Conservation (phyloP, 1,139 yeast genomes). For the Suhomyces taliae region DNA sequence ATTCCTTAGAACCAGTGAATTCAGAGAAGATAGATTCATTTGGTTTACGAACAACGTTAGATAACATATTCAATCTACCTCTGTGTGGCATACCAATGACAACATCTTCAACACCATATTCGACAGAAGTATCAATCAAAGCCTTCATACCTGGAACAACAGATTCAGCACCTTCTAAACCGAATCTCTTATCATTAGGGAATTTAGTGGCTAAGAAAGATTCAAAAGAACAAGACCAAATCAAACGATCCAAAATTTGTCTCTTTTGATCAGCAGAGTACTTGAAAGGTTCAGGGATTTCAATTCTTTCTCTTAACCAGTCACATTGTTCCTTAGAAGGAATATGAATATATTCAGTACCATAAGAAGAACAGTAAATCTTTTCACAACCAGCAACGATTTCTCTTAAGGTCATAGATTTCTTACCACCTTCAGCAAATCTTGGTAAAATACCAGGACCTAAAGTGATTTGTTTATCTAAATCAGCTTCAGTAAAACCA, state of each 20-base stretch:
- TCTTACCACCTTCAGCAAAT: slow-evolving; percentile 70
- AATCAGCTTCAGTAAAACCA: slow-evolving; percentile 83
- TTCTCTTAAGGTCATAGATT: slow-evolving; percentile 70
- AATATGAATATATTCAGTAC: slow-evolving; percentile 94
- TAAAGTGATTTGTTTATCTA: slow-evolving; percentile 78
- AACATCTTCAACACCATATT: slow-evolving; percentile 89
- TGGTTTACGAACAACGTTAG: slow-evolving; percentile 97
- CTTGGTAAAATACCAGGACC: slow-evolving; percentile 98
- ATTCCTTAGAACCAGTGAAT: slow-evolving; percentile 84
- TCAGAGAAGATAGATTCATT: slow-evolving; percentile 96
- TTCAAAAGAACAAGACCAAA: slow-evolving; percentile 96
- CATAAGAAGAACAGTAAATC: slow-evolving; percentile 85
- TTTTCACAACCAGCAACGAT: slow-evolving; percentile 76
- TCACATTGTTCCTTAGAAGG: slow-evolving; percentile 96
- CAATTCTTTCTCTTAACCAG: slow-evolving; percentile 96
- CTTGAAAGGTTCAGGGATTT: slow-evolving; percentile 84
- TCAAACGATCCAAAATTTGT: slow-evolving; percentile 92
- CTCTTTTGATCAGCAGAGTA: slow-evolving; percentile 89
- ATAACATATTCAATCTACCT: slow-evolving; percentile 96
- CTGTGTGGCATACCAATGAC: slow-evolving; percentile 99
- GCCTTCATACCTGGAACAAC: slow-evolving; percentile 97
- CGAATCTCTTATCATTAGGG: slow-evolving; percentile 98
- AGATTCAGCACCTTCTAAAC: slow-evolving; percentile 97
- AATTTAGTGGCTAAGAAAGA: slow-evolving; percentile 88
- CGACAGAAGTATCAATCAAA: slow-evolving; percentile 90